These are phyloP conservation scores for Tetracladium marchalianum DNA, from an alignment of 495 filamentous ascomycete genomes.

Conservation along the genomic window DNA sequence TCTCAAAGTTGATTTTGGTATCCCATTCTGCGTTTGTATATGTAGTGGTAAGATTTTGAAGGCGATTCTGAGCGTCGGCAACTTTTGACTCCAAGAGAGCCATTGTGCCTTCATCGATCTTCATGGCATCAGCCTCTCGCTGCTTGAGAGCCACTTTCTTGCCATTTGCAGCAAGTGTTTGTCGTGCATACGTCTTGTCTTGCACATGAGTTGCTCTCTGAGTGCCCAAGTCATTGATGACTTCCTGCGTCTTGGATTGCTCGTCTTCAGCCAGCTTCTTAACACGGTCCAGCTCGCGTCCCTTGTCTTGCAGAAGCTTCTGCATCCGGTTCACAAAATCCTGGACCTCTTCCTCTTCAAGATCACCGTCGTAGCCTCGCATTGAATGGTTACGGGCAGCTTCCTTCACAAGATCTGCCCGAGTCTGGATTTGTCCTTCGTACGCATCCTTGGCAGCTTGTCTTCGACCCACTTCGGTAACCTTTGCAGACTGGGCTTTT, in stretches of 20 bases:
- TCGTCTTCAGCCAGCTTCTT: slow-evolving; percentile 62
- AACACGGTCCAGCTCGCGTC: slow-evolving; percentile 60
- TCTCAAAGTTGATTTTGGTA: slow-evolving; percentile 49
- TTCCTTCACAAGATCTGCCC: slow-evolving; percentile 65
- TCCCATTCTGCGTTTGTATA: slow-evolving; percentile 57
- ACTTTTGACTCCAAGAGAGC: slow-evolving; percentile 62
- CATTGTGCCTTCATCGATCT: slow-evolving; percentile 74
- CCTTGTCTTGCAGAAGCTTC: slow-evolving; percentile 70
- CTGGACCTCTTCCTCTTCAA: slow-evolving; percentile 62
- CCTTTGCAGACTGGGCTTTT: slow-evolving; percentile 53
- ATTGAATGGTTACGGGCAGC: slow-evolving; percentile 71
- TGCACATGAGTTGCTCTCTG: slow-evolving; percentile 57
- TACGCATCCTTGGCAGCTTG: slow-evolving; percentile 81
- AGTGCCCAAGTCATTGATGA: slow-evolving; percentile 58
- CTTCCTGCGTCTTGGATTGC: slow-evolving; percentile 52
- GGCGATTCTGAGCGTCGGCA: slow-evolving; percentile 53
- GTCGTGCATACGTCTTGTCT: slow-evolving; percentile 56
- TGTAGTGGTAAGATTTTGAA: slow-evolving; percentile 52
- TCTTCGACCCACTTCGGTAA: slow-evolving; percentile 72
- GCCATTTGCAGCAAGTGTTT: slow-evolving; percentile 61
- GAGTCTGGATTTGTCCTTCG: slow-evolving; percentile 61
- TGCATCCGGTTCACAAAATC: slow-evolving; percentile 70
- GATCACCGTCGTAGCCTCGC: slow-evolving; percentile 68
- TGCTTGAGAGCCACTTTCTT: slow-evolving; percentile 52
- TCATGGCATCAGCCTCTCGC: slow-evolving; percentile 53